Conservation (phyloP, 2,329 filamentous ascomycete genomes). For the Penicillium sp. region DNA sequence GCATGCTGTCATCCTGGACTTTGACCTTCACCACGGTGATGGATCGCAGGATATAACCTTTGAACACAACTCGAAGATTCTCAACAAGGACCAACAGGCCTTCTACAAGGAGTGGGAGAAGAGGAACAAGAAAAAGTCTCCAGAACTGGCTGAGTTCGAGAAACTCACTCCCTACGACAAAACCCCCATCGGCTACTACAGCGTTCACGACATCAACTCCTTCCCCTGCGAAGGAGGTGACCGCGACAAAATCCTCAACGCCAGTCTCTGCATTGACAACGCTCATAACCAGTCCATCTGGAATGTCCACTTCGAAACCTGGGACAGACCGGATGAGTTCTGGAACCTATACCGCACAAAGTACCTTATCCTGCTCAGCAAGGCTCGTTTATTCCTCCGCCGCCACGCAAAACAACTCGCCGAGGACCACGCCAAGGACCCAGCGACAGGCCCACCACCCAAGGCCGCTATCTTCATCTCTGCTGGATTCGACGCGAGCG, state of each 20-base stretch:
- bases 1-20: constrained; percentile 90
- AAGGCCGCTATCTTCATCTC: constrained; percentile 92
- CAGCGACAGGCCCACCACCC: constrained; percentile 60
- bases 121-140: not conserved
- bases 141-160: constrained; percentile 1
- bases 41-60: constrained; percentile 91
- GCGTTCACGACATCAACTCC: constrained; percentile 96
- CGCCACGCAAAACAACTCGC: constrained; percentile 68
- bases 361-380: constrained; percentile 76
- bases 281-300: constrained; percentile 92
- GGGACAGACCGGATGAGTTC: constrained; percentile 72
- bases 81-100: constrained; percentile 62
- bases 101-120: not conserved
- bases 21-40: constrained; percentile 89
- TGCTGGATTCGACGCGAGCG: constrained; percentile 94
- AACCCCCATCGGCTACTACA: constrained; percentile 91
- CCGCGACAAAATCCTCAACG: constrained; percentile 87
- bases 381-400: constrained; percentile 75
- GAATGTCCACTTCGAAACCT: constrained; percentile 91
- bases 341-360: constrained; percentile 83
- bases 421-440: constrained; percentile 52
- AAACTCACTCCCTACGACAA: constrained; percentile 71
- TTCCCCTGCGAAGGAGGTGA: constrained; percentile 97
- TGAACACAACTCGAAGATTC: constrained; percentile 74
- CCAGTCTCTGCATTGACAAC: constrained; percentile 91